These are phyloP conservation scores for Yarrowia galli DNA, from an alignment of 1,139 yeast species.

Conservation along the genomic window DNA sequence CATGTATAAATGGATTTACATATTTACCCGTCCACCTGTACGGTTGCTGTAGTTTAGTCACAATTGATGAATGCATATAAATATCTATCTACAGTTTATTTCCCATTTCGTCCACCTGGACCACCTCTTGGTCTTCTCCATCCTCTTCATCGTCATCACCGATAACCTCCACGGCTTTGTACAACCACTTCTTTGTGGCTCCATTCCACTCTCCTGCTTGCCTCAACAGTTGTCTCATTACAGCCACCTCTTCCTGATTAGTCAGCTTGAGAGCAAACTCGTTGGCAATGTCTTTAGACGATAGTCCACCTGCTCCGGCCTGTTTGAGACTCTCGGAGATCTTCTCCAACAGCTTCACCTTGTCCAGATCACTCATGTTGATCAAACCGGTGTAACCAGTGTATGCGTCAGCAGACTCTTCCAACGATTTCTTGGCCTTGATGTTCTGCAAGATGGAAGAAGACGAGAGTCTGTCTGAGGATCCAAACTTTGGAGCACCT, in stretches of 20 bases:
- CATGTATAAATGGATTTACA: slow-evolving; percentile 6
- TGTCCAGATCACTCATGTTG: slow-evolving; percentile 41
- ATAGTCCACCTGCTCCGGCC: slow-evolving; percentile 48
- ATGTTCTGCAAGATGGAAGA: slow-evolving; percentile 46
- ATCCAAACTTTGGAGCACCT: not conserved
- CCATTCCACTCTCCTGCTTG: slow-evolving; percentile 75
- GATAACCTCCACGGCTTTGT: slow-evolving; percentile 56
- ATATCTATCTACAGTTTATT: slow-evolving; percentile 13
- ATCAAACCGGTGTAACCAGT: slow-evolving; percentile 20
- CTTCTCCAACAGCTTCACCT: slow-evolving; percentile 46
- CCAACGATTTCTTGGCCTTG: slow-evolving; percentile 47
- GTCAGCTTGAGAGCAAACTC: slow-evolving; percentile 57
- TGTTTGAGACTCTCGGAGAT: slow-evolving; percentile 50
- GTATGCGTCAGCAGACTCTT: slow-evolving; percentile 41
- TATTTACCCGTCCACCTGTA: not conserved
- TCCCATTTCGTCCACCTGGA: slow-evolving; percentile 10
- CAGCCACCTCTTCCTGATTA: slow-evolving; percentile 64
- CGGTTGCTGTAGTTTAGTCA: no score
- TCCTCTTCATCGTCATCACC: not conserved
- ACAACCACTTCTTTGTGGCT: slow-evolving; percentile 64
- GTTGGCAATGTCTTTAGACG: slow-evolving; percentile 63
- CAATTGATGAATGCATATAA: not conserved
- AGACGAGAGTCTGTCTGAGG: slow-evolving; percentile 39
- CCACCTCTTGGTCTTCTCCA: slow-evolving; percentile 1
- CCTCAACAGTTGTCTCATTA: slow-evolving; percentile 71